Conservation (phyloP, 257 asterid species). For the Solanum pimpinellifolium region DNA sequence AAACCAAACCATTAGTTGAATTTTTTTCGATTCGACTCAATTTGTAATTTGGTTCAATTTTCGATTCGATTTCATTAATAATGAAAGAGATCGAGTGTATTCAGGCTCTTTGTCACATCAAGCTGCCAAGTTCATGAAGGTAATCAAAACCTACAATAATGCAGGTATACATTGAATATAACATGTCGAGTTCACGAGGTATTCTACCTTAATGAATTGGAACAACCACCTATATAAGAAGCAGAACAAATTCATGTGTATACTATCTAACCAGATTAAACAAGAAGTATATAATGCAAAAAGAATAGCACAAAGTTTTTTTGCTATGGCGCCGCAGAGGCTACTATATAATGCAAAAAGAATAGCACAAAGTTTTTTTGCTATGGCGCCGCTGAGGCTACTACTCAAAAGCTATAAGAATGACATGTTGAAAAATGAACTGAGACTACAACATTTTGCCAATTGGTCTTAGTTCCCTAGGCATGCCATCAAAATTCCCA, state of each 20-base stretch:
- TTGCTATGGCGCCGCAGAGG: background rate
- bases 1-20: too few species aligned
- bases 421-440: background rate
- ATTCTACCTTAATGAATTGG: background rate
- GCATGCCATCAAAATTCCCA: constrained; percentile 67
- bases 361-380: background rate
- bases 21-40: too few species aligned
- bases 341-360: background rate
- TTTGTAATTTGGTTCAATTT: background rate
- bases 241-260: background rate
- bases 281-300: background rate
- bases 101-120: background rate
- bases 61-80: background rate
- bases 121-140: background rate
- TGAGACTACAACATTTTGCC: constrained; percentile 45
- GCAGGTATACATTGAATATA: background rate
- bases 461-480: constrained; percentile 72
- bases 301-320: background rate
- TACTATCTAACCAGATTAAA: background rate
- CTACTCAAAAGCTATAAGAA: background rate
- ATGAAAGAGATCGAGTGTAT: background rate
- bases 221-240: background rate
- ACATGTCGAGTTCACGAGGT: background rate
- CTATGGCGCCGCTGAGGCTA: background rate
- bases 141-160: background rate